Base-by-base conservation (phyloP, 129 eudicot species). In the Tagetes patula region DNA sequence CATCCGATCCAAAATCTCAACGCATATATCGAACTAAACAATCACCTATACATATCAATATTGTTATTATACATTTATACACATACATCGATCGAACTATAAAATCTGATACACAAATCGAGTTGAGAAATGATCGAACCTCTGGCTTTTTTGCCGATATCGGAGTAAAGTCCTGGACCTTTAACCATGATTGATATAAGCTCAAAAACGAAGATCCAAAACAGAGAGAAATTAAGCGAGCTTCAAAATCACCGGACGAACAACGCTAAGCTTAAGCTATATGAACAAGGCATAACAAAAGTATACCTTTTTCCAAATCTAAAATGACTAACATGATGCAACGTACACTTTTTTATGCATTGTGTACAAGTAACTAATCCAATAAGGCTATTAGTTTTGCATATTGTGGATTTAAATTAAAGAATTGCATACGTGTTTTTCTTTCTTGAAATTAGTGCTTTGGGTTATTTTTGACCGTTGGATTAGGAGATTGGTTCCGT, bases 91-190 rank as follows among this genome's bases (percentile, higher is more conserved):
- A 64, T 69, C 70, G 2, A 71, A 59, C 64, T 64, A 49, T 31
- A 37, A 33, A 49, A 58, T 40, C 20, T 43, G 14, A 46, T 30
- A 60, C 1, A 49, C 1, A 3, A 34, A 53, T 37, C 61, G 20
- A 69, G 2, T 41, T 1, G 52, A 1, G 55, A 43, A 43, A 43
- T 43, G 48, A 61, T 50, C 12, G 14, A 45, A 91, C 97, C 97
- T 88, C 93, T 61, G 11, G 97, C 82, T 53, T 76, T 81, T 69
- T 86, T 88, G 85, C 96, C 97, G 77, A 91, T 91, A 50, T 83
- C 88, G 34, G 89, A 36, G 86, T 91, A 91, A 56, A 88, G 96
- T 70, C 97, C 97, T 37, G 97, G 97, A 78, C 97, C 97, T 77
- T 88, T 88, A 39, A 63, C 89, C 97, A 91, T 92, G 74, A 41